phyloP scores from a whole-genome alignment of 768 basidiomycete species.

The Leccinellum rugosiceps region DNA sequence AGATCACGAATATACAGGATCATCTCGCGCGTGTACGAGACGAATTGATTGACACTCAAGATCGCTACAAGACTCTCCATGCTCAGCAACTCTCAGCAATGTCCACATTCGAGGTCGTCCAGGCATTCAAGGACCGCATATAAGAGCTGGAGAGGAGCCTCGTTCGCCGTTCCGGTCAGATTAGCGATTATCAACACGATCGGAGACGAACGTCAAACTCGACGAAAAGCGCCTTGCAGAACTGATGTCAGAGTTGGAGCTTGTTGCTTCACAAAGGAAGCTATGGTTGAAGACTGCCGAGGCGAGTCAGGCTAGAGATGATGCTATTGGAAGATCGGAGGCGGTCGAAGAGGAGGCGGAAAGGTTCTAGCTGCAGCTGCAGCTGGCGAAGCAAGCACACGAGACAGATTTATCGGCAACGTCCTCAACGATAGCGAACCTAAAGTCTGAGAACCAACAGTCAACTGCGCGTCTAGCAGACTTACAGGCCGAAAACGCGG shows the following conservation, averaged over 20 bases:
- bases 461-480: constrained; percentile 14
- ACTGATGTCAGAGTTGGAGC: constrained; percentile 68
- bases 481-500: constrained; percentile 16
- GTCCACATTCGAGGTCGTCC: constrained; percentile 53
- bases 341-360: constrained; percentile 62
- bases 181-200: constrained; percentile 75
- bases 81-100: constrained; percentile 64
- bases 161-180: constrained; percentile 64
- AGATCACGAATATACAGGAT: constrained; percentile 57
- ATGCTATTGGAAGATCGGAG: constrained; percentile 54
- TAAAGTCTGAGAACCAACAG: constrained; percentile 32
- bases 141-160: constrained; percentile 67
- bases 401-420: constrained; percentile 37
- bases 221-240: constrained; percentile 74
- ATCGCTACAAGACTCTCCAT: constrained; percentile 59
- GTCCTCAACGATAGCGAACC: constrained; percentile 37
- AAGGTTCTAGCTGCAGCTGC: constrained; percentile 30
- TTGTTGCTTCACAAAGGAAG: constrained; percentile 59
- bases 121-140: constrained; percentile 59
- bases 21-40: constrained; percentile 53
- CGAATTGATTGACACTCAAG: constrained; percentile 55
- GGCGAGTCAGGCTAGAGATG: constrained; percentile 70
- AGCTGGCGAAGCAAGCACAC: constrained; percentile 21
- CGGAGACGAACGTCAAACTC: constrained; percentile 71
- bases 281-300: constrained; percentile 85